Percentiles rank a stretch among this genome's conserved stretches.
Conservation (phyloP, 2,329 filamentous ascomycete species). For the Fusarium sp. region DNA sequence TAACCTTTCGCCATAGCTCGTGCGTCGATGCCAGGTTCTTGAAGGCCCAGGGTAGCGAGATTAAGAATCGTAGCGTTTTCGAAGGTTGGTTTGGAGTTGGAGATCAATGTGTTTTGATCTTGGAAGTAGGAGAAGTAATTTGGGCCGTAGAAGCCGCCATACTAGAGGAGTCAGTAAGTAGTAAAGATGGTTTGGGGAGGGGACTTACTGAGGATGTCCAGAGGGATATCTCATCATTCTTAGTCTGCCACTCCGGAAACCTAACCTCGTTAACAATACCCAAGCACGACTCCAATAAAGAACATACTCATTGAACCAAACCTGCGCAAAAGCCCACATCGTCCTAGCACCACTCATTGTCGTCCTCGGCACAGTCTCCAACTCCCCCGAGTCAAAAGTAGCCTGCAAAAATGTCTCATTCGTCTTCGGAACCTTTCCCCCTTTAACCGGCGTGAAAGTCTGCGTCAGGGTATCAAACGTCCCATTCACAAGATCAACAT, state of each 20-base stretch:
- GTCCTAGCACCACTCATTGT: conserved; percentile 64
- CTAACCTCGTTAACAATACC: conserved; percentile 26
- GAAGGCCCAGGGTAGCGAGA: conserved; percentile 71
- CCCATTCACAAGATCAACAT: conserved; percentile 59
- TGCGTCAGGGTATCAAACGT: conserved; percentile 62
- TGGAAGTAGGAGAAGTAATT: conserved; percentile 66
- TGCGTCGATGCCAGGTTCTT: conserved; percentile 75
- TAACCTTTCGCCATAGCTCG: conserved; percentile 67
- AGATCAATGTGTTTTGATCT: conserved; percentile 65
- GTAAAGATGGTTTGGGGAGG: too few relatives aligned
- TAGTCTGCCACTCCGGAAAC: conserved; percentile 66
- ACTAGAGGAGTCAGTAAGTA: conserved; percentile 43
- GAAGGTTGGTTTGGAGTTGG: conserved; percentile 1
- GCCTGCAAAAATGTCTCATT: conserved; percentile 33
- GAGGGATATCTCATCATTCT: conserved; percentile 66
- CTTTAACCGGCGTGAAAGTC: conserved; percentile 24
- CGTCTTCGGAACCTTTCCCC: not conserved
- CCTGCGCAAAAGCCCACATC: conserved; percentile 72
- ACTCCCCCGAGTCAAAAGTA: conserved; percentile 14
- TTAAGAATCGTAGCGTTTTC: conserved; percentile 60
- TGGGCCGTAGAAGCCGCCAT: conserved; percentile 75
- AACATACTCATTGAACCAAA: conserved; percentile 59
- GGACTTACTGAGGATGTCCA: conserved; percentile 67
- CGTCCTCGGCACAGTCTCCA: conserved; percentile 53
- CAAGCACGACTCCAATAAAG: not conserved